Conservation (phyloP, 2,329 filamentous ascomycete genomes). For the Diatrype stigma region DNA sequence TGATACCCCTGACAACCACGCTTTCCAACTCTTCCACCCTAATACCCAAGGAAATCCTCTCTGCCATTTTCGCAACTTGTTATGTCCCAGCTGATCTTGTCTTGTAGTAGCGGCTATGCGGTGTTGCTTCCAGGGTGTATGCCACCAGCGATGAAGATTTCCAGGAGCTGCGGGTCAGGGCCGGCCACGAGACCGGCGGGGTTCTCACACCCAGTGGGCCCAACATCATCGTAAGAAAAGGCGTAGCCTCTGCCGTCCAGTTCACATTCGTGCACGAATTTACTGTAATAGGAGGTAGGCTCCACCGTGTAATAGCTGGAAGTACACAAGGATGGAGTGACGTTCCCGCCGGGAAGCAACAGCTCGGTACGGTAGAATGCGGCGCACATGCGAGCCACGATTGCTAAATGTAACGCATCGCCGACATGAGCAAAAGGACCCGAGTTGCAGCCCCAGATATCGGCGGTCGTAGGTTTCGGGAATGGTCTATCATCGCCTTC, state of each 20-base stretch:
- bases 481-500: neutral
- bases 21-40: neutral
- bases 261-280: slow-evolving; percentile 55
- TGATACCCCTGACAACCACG: too few relatives aligned
- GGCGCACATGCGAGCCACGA: neutral
- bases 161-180: neutral
- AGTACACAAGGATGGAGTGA: neutral
- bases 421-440: neutral
- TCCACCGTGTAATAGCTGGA: slow-evolving; percentile 36
- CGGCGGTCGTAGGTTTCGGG: neutral
- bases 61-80: neutral
- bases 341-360: neutral
- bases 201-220: slow-evolving; percentile 44
- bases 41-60: neutral
- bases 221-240: slow-evolving; percentile 64
- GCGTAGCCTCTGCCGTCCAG: slow-evolving; percentile 56
- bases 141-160: neutral
- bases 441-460: neutral
- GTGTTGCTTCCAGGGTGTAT: neutral
- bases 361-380: neutral
- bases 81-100: neutral
- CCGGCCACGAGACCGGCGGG: slow-evolving; percentile 34
- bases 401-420: neutral
- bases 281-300: slow-evolving; percentile 49
- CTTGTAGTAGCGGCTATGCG: neutral